Base-by-base conservation (phyloP, 176 grass and related monocot species). In the Saccharum spontaneum region DNA sequence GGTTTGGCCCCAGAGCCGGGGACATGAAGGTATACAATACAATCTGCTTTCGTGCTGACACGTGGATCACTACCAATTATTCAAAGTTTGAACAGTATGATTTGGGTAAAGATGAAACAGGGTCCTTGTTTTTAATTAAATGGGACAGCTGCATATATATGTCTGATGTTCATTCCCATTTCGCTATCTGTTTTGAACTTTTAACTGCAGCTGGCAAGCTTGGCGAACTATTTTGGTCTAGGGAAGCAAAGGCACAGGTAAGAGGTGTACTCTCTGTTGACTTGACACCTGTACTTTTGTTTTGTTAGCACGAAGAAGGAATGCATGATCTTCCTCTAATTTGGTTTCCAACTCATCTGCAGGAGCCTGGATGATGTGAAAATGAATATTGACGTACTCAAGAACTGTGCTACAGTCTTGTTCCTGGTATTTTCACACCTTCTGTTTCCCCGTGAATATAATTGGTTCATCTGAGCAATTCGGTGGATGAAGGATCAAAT, bases 351-450 rank as follows among this genome's bases (percentile, higher is more conserved):
- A 81, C 79, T 73, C 73, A 54, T 45, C 39, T 38, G 41, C 80
- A 98, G 96, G 89, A 98, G 96, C 76, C 81, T 98, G n/a, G 96
- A 98, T 90, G 93, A 98, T 90, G 91, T 95, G 66, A 92, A 86
- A 49, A 95, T 98, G 96, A 98, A 98, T 85, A 73, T 98, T 73
- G 91, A 94, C 69, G 91, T 98, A 84, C 70, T 98, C 69, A 98
- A 98, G 79, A 85, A 86, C 75, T 98, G 93, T 86, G 91, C 96
- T 55, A 91, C 93, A 78, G 86, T 98, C 9, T 52, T 98, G 22
- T 98, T 98, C 82, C 85, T 98, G 87, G 96, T 98, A 88, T 77
- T 84, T 74, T 85, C 65, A 28, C 23, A 54, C 38, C 85, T 74
- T 18, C 11, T 2, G 50, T 87, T 83, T 44, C 18, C 44, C 17